Evolutionary conservation across 805 yeast genomes (phyloP), one percentile per base, ranked within the genome.

Genomic region (Saccharomycopsis vini): DNA sequence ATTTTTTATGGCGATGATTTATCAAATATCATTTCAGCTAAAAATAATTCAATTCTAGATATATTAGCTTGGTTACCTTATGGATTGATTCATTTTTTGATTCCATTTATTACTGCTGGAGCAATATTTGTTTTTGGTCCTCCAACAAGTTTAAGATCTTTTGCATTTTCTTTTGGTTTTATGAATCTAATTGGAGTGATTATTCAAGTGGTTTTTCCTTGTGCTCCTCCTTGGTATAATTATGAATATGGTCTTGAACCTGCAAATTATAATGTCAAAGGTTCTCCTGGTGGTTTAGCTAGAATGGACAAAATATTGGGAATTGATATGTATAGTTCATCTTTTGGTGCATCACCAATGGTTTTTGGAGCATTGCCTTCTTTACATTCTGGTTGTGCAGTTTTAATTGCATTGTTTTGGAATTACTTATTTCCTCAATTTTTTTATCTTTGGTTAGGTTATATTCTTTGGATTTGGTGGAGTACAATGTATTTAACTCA

Each of bases 181-280:
- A 82, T 87, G 89, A 90, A 90, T 62, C 62, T 88, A 51, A 59
- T 76, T 39, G 97, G 97, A 37, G 96, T 90, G 26, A 56, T 81
- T 29, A 73, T 76, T 43, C 97, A 90, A 64, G 71, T 86, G 51
- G 50, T 79, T 3, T 86, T 86, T 59, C 95, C 97, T 3, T 84
- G 90, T 40, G 96, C 97, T 43, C 94, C 97, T 10, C 97, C 97
- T n/a, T 90, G 97, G 97, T 90, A 90, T 60, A 82, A 84, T 55
- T 77, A 76, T 47, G 60, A 78, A 39, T 81, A 90, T 58, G 95
- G 95, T 2, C 70, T 89, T 47, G 80, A 76, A 43, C 90, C 95
- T 28, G 97, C 97, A 2, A 76, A 86, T 62, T 90, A 90, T 62
- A 67, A 79, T 40, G 86, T 90, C 94, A 67, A 69, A 39, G 97